Conservation (phyloP, 257 asterid genomes). For the Misopates orontium region DNA sequence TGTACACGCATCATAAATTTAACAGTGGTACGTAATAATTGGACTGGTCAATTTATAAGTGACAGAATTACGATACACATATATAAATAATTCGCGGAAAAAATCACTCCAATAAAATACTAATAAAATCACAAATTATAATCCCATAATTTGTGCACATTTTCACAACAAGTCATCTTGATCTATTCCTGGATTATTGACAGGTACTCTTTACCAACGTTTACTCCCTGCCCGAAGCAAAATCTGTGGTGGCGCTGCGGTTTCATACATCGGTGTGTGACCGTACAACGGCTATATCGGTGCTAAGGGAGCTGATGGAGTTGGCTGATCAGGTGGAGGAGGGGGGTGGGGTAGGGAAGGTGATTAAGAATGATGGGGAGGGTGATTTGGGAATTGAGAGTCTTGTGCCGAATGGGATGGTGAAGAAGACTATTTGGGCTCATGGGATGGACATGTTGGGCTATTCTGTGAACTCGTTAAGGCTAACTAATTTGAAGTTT, state of each 20-base stretch:
- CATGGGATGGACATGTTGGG: slow-evolving; percentile 68
- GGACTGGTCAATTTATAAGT: too few species aligned
- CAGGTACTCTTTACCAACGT: slow-evolving; percentile 26
- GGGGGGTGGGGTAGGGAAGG: slow-evolving; percentile 20
- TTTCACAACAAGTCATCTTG: too few species aligned
- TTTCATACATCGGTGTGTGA: slow-evolving; percentile 67
- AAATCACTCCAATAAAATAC: too few species aligned
- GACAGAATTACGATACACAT: too few species aligned
- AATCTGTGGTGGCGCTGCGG: slow-evolving; percentile 42
- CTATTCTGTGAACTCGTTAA: slow-evolving; percentile 53
- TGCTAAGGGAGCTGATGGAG: slow-evolving; percentile 68
- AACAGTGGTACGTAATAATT: too few species aligned
- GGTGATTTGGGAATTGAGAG: slow-evolving; percentile 51
- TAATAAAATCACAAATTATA: too few species aligned
- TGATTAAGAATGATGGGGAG: slow-evolving; percentile 38
- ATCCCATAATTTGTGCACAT: too few species aligned
- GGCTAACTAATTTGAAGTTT: slow-evolving; percentile 55
- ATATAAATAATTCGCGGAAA: too few species aligned
- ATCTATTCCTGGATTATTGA: too few species aligned
- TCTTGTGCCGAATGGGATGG: slow-evolving; percentile 49
- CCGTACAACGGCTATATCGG: slow-evolving; percentile 62
- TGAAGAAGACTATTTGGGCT: slow-evolving; percentile 62
- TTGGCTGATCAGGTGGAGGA: slow-evolving; percentile 24
- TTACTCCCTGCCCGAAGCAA: slow-evolving; percentile 36
- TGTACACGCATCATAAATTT: too few species aligned